Evolutionary conservation across 2,329 filamentous ascomycete genomes (phyloP).

Genomic region (Trichoderma lentiforme): DNA sequence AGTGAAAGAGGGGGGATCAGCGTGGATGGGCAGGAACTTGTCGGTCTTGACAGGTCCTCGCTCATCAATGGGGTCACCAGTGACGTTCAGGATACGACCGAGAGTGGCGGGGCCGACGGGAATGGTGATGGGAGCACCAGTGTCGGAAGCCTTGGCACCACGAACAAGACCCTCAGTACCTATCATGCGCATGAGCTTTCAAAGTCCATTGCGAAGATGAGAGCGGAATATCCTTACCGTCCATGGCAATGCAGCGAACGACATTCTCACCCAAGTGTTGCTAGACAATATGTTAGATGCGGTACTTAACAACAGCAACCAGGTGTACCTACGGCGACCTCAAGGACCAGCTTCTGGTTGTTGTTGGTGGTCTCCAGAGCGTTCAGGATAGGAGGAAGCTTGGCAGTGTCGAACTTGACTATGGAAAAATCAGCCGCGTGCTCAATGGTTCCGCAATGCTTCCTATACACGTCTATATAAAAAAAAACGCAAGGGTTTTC

Average conservation of each 20-base stretch:
- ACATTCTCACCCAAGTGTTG: conserved; percentile 99
- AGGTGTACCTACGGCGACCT: conserved; percentile 77
- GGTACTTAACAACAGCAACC: conserved; percentile 7
- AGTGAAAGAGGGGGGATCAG: conserved; percentile 85
- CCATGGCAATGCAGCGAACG: conserved; percentile 99
- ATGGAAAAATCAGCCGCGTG: conserved; percentile 32
- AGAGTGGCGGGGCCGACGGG: conserved; percentile 91
- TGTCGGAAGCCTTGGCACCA: conserved; percentile 81
- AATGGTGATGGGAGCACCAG: conserved; percentile 91
- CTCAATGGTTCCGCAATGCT: not conserved
- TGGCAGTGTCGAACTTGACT: conserved; percentile 96
- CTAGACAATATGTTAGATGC: conserved; percentile 51
- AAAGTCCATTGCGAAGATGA: not conserved
- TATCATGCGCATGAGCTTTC: conserved; percentile 35
- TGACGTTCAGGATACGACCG: conserved; percentile 99
- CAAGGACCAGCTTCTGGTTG: conserved; percentile 90
- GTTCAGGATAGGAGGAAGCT: conserved; percentile 96
- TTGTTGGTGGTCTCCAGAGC: conserved; percentile 88
- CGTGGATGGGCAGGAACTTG: conserved; percentile 87
- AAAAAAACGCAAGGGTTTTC: conserved; percentile 20
- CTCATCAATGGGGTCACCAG: conserved; percentile 99
- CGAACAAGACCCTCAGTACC: conserved; percentile 99
- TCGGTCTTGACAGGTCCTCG: conserved; percentile 94
- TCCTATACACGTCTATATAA: not conserved
- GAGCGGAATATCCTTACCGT: conserved; percentile 63